A percentile compares a stretch with the other conserved stretches of the same genome.
Evolutionary conservation across 345 rosid genomes (phyloP).

Genomic region (Durio zibethinus): DNA sequence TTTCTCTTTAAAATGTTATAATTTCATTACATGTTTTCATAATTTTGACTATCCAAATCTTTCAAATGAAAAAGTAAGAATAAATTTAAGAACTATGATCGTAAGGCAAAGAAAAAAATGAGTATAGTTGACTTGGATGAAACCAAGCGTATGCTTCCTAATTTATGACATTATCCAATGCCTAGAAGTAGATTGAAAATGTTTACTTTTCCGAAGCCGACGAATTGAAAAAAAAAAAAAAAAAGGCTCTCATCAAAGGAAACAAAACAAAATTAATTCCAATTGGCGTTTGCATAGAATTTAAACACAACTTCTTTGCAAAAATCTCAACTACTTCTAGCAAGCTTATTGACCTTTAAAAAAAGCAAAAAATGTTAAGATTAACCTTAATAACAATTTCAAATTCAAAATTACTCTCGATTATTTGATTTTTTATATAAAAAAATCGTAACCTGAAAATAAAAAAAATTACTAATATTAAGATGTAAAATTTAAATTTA

Average conservation of each 20-base stretch:
- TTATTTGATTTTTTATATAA: not conserved
- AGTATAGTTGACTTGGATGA: not conserved
- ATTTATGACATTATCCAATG: constrained; percentile 9
- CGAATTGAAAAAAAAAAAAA: constrained; percentile 17
- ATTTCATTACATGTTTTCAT: not conserved
- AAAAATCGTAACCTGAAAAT: too few species aligned
- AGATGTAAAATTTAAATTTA: too few species aligned
- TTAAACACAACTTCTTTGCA: constrained; percentile 16
- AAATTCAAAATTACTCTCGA: not conserved
- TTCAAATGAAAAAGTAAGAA: too few species aligned
- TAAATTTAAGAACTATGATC: not conserved
- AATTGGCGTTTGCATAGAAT: constrained; percentile 7
- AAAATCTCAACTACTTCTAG: not conserved
- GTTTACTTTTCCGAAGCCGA: constrained; percentile 35
- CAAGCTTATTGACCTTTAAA: not conserved
- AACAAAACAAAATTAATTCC: not conserved
- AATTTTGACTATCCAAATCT: not conserved
- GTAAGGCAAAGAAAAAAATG: not conserved
- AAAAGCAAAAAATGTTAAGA: not conserved
- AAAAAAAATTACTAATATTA: too few species aligned
- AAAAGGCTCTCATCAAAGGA: not conserved
- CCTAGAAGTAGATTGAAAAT: constrained; percentile 5
- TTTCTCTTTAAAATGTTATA: too few species aligned
- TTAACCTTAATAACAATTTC: not conserved
- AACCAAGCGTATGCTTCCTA: constrained; percentile 4